Percentiles rank a stretch among this genome's conserved stretches.
Evolutionary conservation across 2,329 filamentous ascomycete species (phyloP).

Genomic region (Neocucurbitaria cava): DNA sequence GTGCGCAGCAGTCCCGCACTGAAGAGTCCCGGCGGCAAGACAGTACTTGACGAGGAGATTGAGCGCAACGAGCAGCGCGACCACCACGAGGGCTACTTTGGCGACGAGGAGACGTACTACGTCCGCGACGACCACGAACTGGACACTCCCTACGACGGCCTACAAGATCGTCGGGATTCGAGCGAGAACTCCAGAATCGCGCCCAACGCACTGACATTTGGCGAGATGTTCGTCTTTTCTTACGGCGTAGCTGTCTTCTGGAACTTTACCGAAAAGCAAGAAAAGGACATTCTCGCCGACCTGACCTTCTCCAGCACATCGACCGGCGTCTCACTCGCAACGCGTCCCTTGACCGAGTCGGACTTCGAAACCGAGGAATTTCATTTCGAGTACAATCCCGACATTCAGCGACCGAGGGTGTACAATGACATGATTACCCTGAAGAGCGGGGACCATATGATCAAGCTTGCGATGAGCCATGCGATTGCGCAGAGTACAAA

Average conservation of each 20-base stretch:
- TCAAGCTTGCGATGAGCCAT: conserved; percentile 96
- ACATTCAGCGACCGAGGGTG: conserved; percentile 85
- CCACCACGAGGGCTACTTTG: conserved; percentile 90
- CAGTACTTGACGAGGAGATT: conserved; percentile 91
- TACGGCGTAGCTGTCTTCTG: conserved; percentile 98
- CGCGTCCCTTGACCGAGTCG: conserved; percentile 80
- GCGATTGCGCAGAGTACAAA: conserved; percentile 98
- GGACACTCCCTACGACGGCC: conserved; percentile 28
- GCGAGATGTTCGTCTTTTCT: conserved; percentile 96
- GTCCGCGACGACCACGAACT: conserved; percentile 46
- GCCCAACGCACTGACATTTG: conserved; percentile 78
- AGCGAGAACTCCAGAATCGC: conserved; percentile 59
- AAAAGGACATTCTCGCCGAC: conserved; percentile 95
- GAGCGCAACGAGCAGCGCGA: conserved; percentile 89
- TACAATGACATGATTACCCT: conserved; percentile 99
- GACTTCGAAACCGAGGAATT: conserved; percentile 99
- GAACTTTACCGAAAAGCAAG: conserved; percentile 96
- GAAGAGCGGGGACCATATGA: conserved; percentile 95
- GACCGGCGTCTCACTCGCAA: conserved; percentile 71
- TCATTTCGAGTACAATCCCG: conserved; percentile 93
- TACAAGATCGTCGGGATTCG: conserved; percentile 29
- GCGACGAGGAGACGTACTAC: conserved; percentile 69
- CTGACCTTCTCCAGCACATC: conserved; percentile 83
- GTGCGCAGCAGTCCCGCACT: conserved; percentile 89
- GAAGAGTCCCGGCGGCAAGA: conserved; percentile 92